phyloP scores from a whole-genome alignment of 2,329 filamentous ascomycete species.

The Coniochaeta prunicola region DNA sequence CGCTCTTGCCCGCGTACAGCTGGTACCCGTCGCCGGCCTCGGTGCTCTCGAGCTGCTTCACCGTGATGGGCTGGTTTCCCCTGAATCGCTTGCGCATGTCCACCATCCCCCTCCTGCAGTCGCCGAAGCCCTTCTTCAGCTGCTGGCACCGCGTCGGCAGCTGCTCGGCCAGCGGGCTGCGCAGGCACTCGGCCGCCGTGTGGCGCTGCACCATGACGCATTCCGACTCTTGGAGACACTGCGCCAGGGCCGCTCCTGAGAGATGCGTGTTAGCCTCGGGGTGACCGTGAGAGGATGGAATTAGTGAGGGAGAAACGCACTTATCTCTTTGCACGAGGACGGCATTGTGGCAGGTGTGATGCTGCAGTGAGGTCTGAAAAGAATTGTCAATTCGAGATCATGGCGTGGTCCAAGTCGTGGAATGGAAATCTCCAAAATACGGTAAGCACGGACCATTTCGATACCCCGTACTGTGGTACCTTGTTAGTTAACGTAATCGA shows the following conservation, averaged over 20 bases:
- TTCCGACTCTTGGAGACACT: conserved; percentile 93
- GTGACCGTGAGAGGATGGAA: background rate
- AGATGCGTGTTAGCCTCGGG: conserved; percentile 5
- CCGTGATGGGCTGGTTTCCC: conserved; percentile 79
- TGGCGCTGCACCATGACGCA: conserved; percentile 92
- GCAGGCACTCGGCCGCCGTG: conserved; percentile 79
- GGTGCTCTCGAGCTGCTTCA: conserved; percentile 52
- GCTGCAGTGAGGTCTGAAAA: background rate
- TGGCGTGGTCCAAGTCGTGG: background rate
- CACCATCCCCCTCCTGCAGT: conserved; percentile 93
- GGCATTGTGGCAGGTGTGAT: conserved; percentile 48
- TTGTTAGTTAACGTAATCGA: too few species aligned
- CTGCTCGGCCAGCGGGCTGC: conserved; percentile 69
- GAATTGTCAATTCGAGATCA: background rate
- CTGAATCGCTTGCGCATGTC: conserved; percentile 99
- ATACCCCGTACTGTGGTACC: too few species aligned
- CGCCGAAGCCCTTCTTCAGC: conserved; percentile 84
- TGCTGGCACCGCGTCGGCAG: conserved; percentile 87
- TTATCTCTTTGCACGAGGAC: conserved; percentile 92
- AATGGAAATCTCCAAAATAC: background rate
- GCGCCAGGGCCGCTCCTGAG: conserved; percentile 79
- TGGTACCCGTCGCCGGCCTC: conserved; percentile 57
- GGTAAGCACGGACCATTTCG: background rate
- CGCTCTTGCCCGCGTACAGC: conserved; percentile 71
- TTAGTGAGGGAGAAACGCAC: conserved; percentile 46